Conservation (phyloP, 352 stramenopile species). For the Peronospora farinosa region DNA sequence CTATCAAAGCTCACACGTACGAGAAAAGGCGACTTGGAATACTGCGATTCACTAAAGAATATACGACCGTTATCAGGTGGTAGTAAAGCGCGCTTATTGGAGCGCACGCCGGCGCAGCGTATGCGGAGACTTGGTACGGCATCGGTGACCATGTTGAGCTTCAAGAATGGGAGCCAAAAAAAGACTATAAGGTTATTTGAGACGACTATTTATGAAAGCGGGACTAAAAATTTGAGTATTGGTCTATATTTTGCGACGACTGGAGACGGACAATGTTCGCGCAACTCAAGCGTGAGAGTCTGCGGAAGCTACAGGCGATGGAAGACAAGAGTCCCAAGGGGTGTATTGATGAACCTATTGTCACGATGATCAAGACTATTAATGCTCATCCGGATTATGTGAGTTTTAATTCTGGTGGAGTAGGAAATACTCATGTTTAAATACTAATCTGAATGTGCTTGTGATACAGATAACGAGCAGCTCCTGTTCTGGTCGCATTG, state of each 20-base stretch:
- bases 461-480: slow-evolving; percentile 77
- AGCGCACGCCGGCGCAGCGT: slow-evolving; percentile 27
- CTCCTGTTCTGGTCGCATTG: slow-evolving; percentile 87
- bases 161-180: slow-evolving; percentile 1
- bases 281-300: slow-evolving; percentile 79
- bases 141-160: slow-evolving; percentile 8
- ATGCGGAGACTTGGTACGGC: slow-evolving; percentile 20
- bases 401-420: slow-evolving; percentile 9
- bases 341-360: slow-evolving; percentile 84
- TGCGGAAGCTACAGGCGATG: slow-evolving; percentile 74
- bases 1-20: slow-evolving; percentile 36
- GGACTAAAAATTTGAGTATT: slow-evolving; percentile 1
- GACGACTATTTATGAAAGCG: neutral
- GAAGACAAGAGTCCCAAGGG: slow-evolving; percentile 90
- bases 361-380: slow-evolving; percentile 82
- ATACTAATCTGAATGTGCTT: too few species aligned
- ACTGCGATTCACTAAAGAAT: slow-evolving; percentile 35
- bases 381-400: slow-evolving; percentile 85
- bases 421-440: neutral
- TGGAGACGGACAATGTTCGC: slow-evolving; percentile 50
- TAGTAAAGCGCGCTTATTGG: slow-evolving; percentile 4
- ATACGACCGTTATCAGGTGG: slow-evolving; percentile 5
- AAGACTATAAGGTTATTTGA: neutral
- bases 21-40: slow-evolving; percentile 28
- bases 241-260: slow-evolving; percentile 2